Evolutionary conservation across 2,329 filamentous ascomycete genomes (phyloP).

Genomic region (Pseudomassariella vexata): DNA sequence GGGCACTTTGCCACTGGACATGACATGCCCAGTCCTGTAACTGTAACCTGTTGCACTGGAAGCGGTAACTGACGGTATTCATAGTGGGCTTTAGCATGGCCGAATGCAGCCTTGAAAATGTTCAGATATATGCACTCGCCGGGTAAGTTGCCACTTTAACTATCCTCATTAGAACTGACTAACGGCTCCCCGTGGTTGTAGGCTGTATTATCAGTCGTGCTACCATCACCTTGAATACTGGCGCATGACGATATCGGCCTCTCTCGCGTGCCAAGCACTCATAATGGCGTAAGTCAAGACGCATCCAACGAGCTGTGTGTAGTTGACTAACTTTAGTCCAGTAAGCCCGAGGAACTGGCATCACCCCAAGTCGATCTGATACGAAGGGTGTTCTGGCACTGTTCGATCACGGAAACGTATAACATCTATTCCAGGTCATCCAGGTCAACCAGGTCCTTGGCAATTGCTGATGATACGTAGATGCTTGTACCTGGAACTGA

Average conservation of each 20-base stretch:
- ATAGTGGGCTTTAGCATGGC: slow-evolving; percentile 52
- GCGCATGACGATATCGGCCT: slow-evolving; percentile 50
- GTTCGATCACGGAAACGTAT: slow-evolving; percentile 48
- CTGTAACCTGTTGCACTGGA: no score
- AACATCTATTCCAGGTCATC: slow-evolving; percentile 8
- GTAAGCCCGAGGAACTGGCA: slow-evolving; percentile 37
- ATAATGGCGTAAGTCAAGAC: slow-evolving; percentile 47
- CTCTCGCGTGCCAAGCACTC: slow-evolving; percentile 49
- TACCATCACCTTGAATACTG: slow-evolving; percentile 52
- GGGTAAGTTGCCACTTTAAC: slow-evolving; percentile 32
- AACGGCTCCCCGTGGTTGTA: slow-evolving; percentile 17
- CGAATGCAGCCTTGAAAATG: slow-evolving; percentile 50
- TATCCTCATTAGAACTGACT: neutral
- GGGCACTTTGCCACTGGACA: no score
- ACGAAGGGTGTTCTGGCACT: slow-evolving; percentile 52
- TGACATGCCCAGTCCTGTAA: no score
- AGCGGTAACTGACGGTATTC: no score
- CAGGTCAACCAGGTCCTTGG: slow-evolving; percentile 2
- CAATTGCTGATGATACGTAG: slow-evolving; percentile 25
- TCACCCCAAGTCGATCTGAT: slow-evolving; percentile 44
- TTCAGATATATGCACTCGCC: slow-evolving; percentile 52
- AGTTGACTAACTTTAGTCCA: slow-evolving; percentile 13
- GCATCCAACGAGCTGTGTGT: no score
- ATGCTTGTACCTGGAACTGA: slow-evolving; percentile 51
- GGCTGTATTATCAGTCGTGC: slow-evolving; percentile 48